Conservation (phyloP, 768 basidiomycete genomes). For the Suillus lakei region DNA sequence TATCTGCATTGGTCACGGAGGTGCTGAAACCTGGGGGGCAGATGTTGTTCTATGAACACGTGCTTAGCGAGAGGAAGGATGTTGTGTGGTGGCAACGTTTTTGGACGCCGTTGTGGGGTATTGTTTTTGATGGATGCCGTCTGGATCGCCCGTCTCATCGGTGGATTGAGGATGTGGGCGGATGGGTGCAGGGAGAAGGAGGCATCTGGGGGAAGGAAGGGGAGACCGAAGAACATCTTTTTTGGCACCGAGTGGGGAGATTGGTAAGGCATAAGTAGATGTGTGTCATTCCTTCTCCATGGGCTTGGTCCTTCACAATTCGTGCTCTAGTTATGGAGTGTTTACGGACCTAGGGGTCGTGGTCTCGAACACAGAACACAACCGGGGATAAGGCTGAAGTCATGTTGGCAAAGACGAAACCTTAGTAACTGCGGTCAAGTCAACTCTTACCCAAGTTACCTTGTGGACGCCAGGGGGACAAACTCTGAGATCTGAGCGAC, state of each 20-base stretch:
- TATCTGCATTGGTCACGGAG: constrained; percentile 50
- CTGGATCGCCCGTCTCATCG: constrained; percentile 60
- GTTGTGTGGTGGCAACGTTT: constrained; percentile 75
- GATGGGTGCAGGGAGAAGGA: constrained; percentile 51
- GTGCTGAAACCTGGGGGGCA: constrained; percentile 68
- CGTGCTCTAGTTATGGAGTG: too few species aligned
- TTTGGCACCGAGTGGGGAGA: constrained; percentile 62
- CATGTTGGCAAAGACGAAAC: too few species aligned
- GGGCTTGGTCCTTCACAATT: not conserved
- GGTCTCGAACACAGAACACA: too few species aligned
- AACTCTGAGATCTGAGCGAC: too few species aligned
- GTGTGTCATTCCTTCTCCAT: not conserved
- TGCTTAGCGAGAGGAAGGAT: constrained; percentile 53
- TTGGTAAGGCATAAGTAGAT: constrained; percentile 50
- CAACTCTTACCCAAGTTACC: too few species aligned
- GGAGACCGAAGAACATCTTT: constrained; percentile 61
- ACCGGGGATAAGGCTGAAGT: too few species aligned
- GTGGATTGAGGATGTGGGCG: constrained; percentile 47
- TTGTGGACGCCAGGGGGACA: too few species aligned
- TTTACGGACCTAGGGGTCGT: too few species aligned
- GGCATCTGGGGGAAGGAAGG: constrained; percentile 50
- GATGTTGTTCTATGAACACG: constrained; percentile 74
- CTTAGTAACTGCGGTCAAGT: too few species aligned
- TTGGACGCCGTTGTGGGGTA: constrained; percentile 73
- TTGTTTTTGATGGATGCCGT: constrained; percentile 65